Base-by-base conservation (phyloP, 2,329 filamentous ascomycete genomes). In the Talaromyces atroroseus region DNA sequence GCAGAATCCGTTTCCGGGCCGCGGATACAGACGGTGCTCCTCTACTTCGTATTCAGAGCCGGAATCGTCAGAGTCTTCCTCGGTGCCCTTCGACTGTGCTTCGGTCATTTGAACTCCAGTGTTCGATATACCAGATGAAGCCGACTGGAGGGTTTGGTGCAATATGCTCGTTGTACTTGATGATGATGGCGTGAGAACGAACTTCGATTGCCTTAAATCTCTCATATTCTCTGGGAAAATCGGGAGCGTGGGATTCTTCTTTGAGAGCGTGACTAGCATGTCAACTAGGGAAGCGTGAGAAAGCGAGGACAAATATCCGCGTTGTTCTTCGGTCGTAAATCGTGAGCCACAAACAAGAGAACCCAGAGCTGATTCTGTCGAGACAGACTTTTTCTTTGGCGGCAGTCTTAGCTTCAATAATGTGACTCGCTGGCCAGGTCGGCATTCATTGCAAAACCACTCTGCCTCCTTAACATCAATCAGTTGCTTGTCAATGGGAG, bases 361-460 rank as follows among this genome's bases (percentile, higher is more conserved):
- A 23, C 52, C 57, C 11, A 63, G 65, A 1, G 61, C 44, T 34
- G 26, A 42, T 24, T 18, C 7, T 42, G 21, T 29, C 14, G 44
- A 45, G 20, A 18, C 18, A 10, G 29, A 20, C 14, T 29, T n/a
- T 24, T 49, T 16, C 11, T 42, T 42, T 16, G 40, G 52, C 18
- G 47, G 14, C 54, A 60, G 56, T 57, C 61, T 58, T 20, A 58
- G 34, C 60, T 62, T 63, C 50, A 56, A 46, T 49, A 58, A 21
- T 20, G 38, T 32, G 14, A 58, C 46, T 49, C 20, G 54, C 61
- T 52, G 49, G 55, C 58, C 46, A 77, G 81, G 48, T 66, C 73
- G 57, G 68, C 89, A 92, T 26, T 80, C 76, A 6, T 74, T 73
- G 65, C 89, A 94, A 65, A 84, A 82, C 89, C 89, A 94, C 61